Conservation (phyloP, 352 stramenopile genomes). For the Phytophthora palmivora region DNA sequence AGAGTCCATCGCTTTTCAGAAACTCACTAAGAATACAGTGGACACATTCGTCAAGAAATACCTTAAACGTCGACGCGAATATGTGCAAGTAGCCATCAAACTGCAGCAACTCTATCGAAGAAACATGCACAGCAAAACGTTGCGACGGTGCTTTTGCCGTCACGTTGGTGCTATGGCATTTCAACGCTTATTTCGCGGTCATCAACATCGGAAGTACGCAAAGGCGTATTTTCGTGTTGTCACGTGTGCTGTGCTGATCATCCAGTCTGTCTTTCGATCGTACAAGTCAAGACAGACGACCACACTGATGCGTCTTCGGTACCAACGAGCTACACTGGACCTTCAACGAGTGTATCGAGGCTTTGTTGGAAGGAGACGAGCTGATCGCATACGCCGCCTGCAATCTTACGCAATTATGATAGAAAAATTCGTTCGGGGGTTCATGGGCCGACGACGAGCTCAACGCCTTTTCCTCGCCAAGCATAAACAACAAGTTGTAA, state of each 20-base stretch:
- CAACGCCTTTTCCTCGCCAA: conserved; percentile 49
- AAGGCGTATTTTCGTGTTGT: conserved; percentile 57
- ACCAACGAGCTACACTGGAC: conserved; percentile 33
- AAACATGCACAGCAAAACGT: conserved; percentile 53
- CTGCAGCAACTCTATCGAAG: conserved; percentile 61
- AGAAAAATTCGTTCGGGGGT: conserved; percentile 62
- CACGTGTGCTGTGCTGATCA: conserved; percentile 60
- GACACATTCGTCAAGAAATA: conserved; percentile 62
- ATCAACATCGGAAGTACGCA: conserved; percentile 55
- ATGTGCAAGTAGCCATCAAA: conserved; percentile 48
- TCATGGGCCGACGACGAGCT: conserved; percentile 59
- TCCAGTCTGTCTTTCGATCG: conserved; percentile 76
- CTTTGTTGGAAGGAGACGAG: conserved; percentile 47
- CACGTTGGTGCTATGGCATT: conserved; percentile 59
- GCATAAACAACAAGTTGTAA: conserved; percentile 50
- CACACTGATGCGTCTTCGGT: conserved; percentile 31
- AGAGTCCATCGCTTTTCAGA: conserved; percentile 31
- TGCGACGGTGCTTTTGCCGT: conserved; percentile 48
- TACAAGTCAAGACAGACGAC: conserved; percentile 54
- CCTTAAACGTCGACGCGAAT: conserved; percentile 61
- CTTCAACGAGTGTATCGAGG: conserved; percentile 72
- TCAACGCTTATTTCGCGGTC: conserved; percentile 67
- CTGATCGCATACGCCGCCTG: conserved; percentile 51
- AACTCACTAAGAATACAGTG: conserved; percentile 68
- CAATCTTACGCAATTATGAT: conserved; percentile 50